Conservation (phyloP, 2,329 filamentous ascomycete species). For the Hymenoscyphus infarciens region DNA sequence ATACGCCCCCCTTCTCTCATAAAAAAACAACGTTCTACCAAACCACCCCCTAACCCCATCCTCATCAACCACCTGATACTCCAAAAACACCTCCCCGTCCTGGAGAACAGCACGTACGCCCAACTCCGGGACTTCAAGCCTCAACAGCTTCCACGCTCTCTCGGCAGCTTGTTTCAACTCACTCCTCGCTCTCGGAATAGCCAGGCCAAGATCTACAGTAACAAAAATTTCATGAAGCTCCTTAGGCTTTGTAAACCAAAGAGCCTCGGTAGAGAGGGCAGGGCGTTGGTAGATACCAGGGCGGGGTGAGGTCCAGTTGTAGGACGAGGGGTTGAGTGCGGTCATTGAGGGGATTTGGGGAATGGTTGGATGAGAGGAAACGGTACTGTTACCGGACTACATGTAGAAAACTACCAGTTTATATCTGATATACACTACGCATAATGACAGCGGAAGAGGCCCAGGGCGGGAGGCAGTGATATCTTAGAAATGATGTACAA, state of each 20-base stretch:
- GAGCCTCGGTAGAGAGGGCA: constrained; percentile 19
- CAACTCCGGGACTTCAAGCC: constrained; percentile 22
- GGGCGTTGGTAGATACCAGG: constrained; percentile 17
- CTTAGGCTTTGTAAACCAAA: constrained; percentile 21
- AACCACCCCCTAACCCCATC: constrained; percentile 13
- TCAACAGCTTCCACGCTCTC: constrained; percentile 18
- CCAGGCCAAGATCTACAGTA: constrained; percentile 8
- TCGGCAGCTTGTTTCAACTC: constrained; percentile 7
- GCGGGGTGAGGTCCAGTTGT: constrained; percentile 14
- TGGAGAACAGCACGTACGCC: constrained; percentile 1
- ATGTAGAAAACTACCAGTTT: not conserved
- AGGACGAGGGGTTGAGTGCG: constrained; percentile 4
- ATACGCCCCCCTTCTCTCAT: not conserved
- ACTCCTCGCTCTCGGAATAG: not conserved
- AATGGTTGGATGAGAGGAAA: not conserved
- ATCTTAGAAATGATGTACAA: not conserved
- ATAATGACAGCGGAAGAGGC: not conserved
- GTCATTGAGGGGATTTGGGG: not conserved
- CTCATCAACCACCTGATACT: constrained; percentile 11
- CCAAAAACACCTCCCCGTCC: constrained; percentile 17
- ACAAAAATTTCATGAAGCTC: constrained; percentile 21
- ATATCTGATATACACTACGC: not conserved
- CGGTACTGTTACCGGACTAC: not conserved
- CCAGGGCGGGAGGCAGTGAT: not conserved
- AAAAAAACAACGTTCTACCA: constrained; percentile 11